Conservation (phyloP, 1,139 yeast species). For the Eremothecium cymbalariae region DNA sequence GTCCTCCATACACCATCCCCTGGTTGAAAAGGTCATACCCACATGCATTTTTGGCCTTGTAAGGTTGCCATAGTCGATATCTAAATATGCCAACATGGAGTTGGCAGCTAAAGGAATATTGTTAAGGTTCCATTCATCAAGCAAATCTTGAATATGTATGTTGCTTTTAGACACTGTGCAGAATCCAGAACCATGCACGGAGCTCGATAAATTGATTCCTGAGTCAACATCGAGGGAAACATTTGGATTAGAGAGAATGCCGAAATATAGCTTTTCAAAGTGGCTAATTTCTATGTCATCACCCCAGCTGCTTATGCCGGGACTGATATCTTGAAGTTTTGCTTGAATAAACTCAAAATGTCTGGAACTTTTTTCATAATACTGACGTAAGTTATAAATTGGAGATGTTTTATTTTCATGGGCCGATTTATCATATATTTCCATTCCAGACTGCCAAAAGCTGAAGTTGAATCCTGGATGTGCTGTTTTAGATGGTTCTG, state of each 20-base stretch:
- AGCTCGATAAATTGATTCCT: constrained; percentile 40
- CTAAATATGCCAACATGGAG: constrained; percentile 41
- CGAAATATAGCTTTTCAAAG: constrained; percentile 44
- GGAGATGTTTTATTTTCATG: constrained; percentile 37
- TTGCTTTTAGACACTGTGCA: constrained; percentile 28
- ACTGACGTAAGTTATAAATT: constrained; percentile 43
- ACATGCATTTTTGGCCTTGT: constrained; percentile 44
- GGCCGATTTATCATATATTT: constrained; percentile 35
- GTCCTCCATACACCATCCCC: constrained; percentile 72
- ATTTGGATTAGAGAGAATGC: constrained; percentile 34
- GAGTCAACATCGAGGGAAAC: constrained; percentile 42
- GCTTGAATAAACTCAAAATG: constrained; percentile 25
- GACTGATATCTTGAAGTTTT: constrained; percentile 13
- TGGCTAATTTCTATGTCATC: constrained; percentile 21
- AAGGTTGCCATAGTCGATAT: constrained; percentile 38
- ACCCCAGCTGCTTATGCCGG: constrained; percentile 4
- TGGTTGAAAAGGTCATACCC: constrained; percentile 63
- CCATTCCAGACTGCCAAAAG: constrained; percentile 34
- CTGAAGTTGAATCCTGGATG: constrained; percentile 33
- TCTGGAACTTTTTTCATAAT: constrained; percentile 43
- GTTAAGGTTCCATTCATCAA: constrained; percentile 61
- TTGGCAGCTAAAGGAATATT: constrained; percentile 52
- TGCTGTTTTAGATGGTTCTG: constrained; percentile 29
- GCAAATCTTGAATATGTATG: constrained; percentile 11
- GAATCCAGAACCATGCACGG: constrained; percentile 44